These are phyloP conservation scores for Graphiopsis chlorocephala DNA, from an alignment of 2,329 filamentous ascomycete genomes.

Conservation along the genomic window DNA sequence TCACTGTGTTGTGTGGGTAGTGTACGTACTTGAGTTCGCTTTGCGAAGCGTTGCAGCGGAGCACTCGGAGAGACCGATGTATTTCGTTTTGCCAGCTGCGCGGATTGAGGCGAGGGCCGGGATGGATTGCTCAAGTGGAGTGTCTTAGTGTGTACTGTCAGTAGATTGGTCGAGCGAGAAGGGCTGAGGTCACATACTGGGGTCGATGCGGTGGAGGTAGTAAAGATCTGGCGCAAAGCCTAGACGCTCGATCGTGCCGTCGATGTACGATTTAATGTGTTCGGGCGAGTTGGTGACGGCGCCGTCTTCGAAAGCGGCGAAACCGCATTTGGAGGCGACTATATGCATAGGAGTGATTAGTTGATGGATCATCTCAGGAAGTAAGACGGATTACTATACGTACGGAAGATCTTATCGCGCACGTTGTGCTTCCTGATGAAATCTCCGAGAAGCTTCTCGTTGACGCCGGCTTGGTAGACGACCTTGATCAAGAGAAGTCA, in stretches of 20 bases:
- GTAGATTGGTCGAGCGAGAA: background rate
- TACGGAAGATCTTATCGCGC: constrained; percentile 51
- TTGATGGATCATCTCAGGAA: background rate
- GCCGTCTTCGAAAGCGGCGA: constrained; percentile 36
- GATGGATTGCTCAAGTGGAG: constrained; percentile 47
- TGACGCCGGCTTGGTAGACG: constrained; percentile 47
- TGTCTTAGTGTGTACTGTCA: constrained; percentile 36
- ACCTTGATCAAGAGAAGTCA: constrained; percentile 33
- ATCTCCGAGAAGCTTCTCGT: constrained; percentile 51
- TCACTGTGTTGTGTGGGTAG: background rate
- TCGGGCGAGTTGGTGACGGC: constrained; percentile 45
- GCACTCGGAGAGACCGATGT: constrained; percentile 54
- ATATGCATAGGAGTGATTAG: background rate
- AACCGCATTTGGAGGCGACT: constrained; percentile 52
- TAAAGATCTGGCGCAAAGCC: constrained; percentile 47
- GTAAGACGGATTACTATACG: constrained; percentile 19
- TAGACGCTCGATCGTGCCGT: constrained; percentile 49
- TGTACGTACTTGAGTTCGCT: constrained; percentile 29
- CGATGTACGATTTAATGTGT: constrained; percentile 50
- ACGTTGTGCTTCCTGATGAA: constrained; percentile 51
- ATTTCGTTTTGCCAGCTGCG: constrained; percentile 52
- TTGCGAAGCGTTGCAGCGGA: constrained; percentile 50
- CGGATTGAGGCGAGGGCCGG: constrained; percentile 49
- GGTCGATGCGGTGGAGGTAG: constrained; percentile 44
- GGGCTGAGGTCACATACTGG: constrained; percentile 22